Percentiles rank a stretch among this genome's conserved stretches.
Evolutionary conservation across 2,329 filamentous ascomycete species (phyloP).

Genomic region (Ambrosiella beaveri): DNA sequence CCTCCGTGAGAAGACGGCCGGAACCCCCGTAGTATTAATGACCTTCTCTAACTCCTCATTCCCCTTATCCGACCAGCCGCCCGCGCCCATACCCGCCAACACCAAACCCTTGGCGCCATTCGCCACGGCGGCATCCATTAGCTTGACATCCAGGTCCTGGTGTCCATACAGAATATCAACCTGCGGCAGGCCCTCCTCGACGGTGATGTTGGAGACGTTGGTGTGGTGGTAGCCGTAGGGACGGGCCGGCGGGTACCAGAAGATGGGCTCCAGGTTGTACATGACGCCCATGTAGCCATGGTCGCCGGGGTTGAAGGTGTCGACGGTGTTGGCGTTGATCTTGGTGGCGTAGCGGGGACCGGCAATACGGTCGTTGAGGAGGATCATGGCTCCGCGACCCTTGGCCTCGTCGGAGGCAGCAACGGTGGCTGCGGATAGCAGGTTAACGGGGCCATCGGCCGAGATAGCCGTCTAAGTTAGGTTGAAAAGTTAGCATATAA

Average conservation of each 20-base stretch:
- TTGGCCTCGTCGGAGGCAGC: constrained; percentile 29
- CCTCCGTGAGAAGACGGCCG: constrained; percentile 34
- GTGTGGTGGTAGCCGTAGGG: constrained; percentile 31
- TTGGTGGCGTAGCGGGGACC: constrained; percentile 41
- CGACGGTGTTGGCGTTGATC: constrained; percentile 43
- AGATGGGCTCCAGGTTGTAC: constrained; percentile 39
- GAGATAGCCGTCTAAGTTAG: constrained; percentile 32
- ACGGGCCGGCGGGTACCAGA: constrained; percentile 37
- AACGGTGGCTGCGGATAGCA: constrained; percentile 41
- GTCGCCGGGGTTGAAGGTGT: constrained; percentile 43
- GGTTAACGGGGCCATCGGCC: constrained; percentile 45
- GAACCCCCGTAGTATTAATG: constrained; percentile 27
- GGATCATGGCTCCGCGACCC: constrained; percentile 39
- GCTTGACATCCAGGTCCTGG: constrained; percentile 31
- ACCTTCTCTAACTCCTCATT: constrained; percentile 23
- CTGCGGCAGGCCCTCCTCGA: constrained; percentile 26
- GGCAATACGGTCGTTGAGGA: constrained; percentile 44
- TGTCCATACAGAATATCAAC: constrained; percentile 41
- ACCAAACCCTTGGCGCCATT: constrained; percentile 37
- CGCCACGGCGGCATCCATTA: constrained; percentile 31
- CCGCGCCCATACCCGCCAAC: constrained; percentile 37
- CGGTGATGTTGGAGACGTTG: constrained; percentile 19
- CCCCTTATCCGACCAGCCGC: constrained; percentile 28
- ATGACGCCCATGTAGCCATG: constrained; percentile 40
- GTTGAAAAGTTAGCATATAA: not conserved